Conservation (phyloP, 768 basidiomycete species). For the Filobasidium wieringae region DNA sequence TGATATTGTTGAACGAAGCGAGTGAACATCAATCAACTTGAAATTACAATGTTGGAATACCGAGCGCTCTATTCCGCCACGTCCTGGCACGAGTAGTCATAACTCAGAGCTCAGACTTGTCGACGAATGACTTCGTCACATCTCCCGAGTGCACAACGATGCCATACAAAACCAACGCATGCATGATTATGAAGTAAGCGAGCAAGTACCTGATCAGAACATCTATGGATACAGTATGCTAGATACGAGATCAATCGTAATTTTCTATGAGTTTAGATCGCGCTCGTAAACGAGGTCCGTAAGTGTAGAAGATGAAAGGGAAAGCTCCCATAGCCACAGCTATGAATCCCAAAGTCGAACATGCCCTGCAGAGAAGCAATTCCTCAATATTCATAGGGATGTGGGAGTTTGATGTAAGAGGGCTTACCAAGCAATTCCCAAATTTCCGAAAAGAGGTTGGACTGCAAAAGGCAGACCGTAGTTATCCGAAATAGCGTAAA, state of each 20-base stretch:
- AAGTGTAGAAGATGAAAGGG: conserved; percentile 11
- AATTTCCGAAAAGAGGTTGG: conserved; percentile 2
- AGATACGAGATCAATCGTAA: not conserved
- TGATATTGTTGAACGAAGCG: no score
- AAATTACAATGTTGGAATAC: no score
- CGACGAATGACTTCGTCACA: no score
- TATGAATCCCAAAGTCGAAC: conserved; percentile 8
- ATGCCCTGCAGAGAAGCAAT: not conserved
- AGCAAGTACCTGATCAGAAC: no score
- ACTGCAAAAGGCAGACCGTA: conserved; percentile 12
- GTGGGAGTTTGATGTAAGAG: not conserved
- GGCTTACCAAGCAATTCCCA: conserved; percentile 10
- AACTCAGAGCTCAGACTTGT: no score
- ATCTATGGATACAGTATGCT: not conserved
- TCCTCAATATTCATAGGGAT: not conserved
- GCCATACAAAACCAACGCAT: no score
- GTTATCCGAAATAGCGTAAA: not conserved
- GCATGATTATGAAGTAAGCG: no score
- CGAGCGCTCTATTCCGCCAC: no score
- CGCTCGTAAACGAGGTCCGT: conserved; percentile 6
- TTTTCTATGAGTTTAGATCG: conserved; percentile 8
- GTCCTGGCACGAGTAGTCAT: no score
- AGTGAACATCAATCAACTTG: no score
- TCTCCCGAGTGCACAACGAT: no score
- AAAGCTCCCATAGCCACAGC: conserved; percentile 4